These are phyloP conservation scores for Citeromyces siamensis DNA, from an alignment of 1,139 yeast species.

Conservation along the genomic window DNA sequence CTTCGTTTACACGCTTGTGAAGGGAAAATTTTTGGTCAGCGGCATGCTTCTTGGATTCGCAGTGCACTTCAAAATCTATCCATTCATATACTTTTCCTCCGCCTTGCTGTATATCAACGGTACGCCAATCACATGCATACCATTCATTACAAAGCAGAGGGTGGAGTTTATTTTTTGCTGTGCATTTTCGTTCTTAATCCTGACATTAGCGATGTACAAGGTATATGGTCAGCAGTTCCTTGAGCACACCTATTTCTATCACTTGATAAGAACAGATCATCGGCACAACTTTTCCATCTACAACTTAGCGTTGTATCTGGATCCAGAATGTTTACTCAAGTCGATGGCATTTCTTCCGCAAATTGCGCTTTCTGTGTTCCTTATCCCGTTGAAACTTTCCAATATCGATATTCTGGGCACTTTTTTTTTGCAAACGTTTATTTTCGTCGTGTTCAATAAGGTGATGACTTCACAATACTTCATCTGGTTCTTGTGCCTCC, in stretches of 20 bases:
- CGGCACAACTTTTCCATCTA: slow-evolving; percentile 91
- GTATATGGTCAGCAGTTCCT: slow-evolving; percentile 67
- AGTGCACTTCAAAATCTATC: slow-evolving; percentile 86
- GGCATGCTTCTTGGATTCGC: slow-evolving; percentile 68
- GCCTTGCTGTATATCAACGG: slow-evolving; percentile 24
- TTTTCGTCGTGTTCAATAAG: slow-evolving; percentile 85
- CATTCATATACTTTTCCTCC: slow-evolving; percentile 68
- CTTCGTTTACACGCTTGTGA: slow-evolving; percentile 33
- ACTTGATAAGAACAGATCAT: slow-evolving; percentile 75
- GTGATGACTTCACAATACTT: slow-evolving; percentile 93
- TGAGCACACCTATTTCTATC: slow-evolving; percentile 75
- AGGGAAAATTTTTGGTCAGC: slow-evolving; percentile 26
- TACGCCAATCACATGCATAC: no score
- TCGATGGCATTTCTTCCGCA: slow-evolving; percentile 86
- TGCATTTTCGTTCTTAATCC: slow-evolving; percentile 26
- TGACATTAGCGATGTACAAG: slow-evolving; percentile 48
- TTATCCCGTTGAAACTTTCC: slow-evolving; percentile 47
- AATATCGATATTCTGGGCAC: slow-evolving; percentile 39
- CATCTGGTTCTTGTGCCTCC: slow-evolving; percentile 79
- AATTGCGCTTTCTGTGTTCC: slow-evolving; percentile 39
- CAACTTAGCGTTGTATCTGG: slow-evolving; percentile 60
- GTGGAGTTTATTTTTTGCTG: slow-evolving; percentile 30
- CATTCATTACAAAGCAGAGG: slow-evolving; percentile 31
- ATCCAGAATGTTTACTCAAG: slow-evolving; percentile 21
- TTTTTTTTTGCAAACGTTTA: slow-evolving; percentile 78